Evolutionary conservation across 2,329 filamentous ascomycete species (phyloP), one percentile per base, ranked within the genome.

Genomic region (Hirsutella thompsonii): DNA sequence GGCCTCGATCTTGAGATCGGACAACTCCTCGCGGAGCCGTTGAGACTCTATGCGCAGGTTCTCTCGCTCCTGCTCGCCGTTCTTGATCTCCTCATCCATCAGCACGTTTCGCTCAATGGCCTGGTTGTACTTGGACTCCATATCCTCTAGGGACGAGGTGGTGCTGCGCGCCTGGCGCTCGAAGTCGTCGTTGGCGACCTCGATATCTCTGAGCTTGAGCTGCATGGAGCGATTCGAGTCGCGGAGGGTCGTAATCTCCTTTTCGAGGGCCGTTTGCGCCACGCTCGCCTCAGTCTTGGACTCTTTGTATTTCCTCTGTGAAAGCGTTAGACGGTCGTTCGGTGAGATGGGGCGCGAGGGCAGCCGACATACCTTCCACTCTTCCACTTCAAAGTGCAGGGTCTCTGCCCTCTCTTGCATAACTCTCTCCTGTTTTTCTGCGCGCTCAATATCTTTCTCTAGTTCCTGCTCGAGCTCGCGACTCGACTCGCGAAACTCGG

Each of bases 161-260:
- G 90, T 95, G 62, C 95, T 92, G 52, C 92, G 81, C 50, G 92
- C 90, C 66, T 96, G 90, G 49, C 88, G 81, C 68, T 98, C 92
- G 58, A 90, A 95, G 62, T 98, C 92, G 69, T 98, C 92, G 65
- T 96, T 98, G 58, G 85, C 87, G 42, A 98, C 92, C 63, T 98
- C 92, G 52, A 90, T 94, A 60, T 98, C 92, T 50, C 92, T 81
- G 43, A 98, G 68, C 61, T 76, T 85, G 47, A 94, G 69, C 54
- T 92, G 83, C 46, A 95, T 64, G 3, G 81, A 80, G 49, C 92
- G 74, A 60, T 88, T 93, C 38, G 79, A 62, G 49, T 98, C 89
- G 55, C 92, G 83, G 52, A 98, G 72, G 8, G 76, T 82, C 6
- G 92, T 98, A 53, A 98, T 89, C 62, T 98, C 92, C 63, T 95